phyloP scores from a whole-genome alignment of 2,329 filamentous ascomycete species.

The Alternaria hordeiaustralica region DNA sequence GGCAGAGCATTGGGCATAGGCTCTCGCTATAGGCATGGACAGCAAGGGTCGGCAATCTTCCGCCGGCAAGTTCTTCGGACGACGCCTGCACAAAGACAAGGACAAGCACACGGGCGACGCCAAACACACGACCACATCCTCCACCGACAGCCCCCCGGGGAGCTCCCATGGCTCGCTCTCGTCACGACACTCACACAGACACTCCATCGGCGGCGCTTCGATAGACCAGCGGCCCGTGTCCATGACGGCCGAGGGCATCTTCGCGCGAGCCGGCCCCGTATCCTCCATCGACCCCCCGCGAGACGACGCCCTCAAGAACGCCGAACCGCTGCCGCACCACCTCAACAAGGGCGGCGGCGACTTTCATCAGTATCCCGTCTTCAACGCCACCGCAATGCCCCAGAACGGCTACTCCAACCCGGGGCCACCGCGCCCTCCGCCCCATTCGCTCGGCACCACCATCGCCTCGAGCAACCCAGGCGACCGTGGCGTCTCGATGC shows the following conservation, averaged over 20 bases:
- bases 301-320: slow-evolving; percentile 69
- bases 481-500: slow-evolving; percentile 72
- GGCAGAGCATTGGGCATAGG: slow-evolving; percentile 20
- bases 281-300: slow-evolving; percentile 88
- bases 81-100: slow-evolving; percentile 77
- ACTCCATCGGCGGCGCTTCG: slow-evolving; percentile 59
- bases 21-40: slow-evolving; percentile 53
- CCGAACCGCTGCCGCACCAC: slow-evolving; percentile 81
- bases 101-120: slow-evolving; percentile 18
- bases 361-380: slow-evolving; percentile 87
- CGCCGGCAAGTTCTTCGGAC: slow-evolving; percentile 84
- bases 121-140: slow-evolving; percentile 60
- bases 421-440: slow-evolving; percentile 67
- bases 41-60: slow-evolving; percentile 85
- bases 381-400: slow-evolving; percentile 63
- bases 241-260: slow-evolving; percentile 68
- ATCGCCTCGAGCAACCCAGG: slow-evolving; percentile 73
- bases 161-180: slow-evolving; percentile 70
- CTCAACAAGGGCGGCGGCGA: slow-evolving; percentile 78
- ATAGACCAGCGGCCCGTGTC: slow-evolving; percentile 68
- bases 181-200: slow-evolving; percentile 69
- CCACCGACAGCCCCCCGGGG: slow-evolving; percentile 66
- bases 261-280: slow-evolving; percentile 80
- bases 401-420: slow-evolving; percentile 57
- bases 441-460: slow-evolving; percentile 62